Base-by-base conservation (phyloP, 192 early-diverging fungal genomes). In the Podila epicladia region DNA sequence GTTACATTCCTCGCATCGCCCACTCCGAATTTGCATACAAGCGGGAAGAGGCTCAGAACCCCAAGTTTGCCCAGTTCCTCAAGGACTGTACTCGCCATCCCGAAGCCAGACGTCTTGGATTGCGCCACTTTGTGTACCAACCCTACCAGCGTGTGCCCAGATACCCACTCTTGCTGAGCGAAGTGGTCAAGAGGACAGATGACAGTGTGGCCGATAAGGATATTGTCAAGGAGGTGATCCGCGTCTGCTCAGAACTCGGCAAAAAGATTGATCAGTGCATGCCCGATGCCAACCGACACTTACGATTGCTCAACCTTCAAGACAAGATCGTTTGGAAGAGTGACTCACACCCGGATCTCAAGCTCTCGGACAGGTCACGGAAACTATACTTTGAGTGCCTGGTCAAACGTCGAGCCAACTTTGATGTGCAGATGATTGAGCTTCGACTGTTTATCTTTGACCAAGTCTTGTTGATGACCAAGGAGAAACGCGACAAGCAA, bases 391-490 rank as follows among this genome's bases (percentile, higher is more conserved):
- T 93, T 66, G 94, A 96, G 64, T 95, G 96, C 45, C 73, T 89
- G 57, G 79, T 98, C 71, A 93, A 92, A 72, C 86, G 94, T 67
- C 87, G 91, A 38, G 59, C 77, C 5, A 85, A 86, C 58, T 75
- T 84, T 59, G 80, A 72, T 48, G 74, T 82, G 2, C 91, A 91
- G 62, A 89, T 90, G 35, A 82, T 91, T 19, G 93, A 93, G n/a
- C 73, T 97, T 32, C 85, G 88, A 62, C 85, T 98, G n/a, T 93
- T 94, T 69, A 74, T 99, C 58, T 91, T 99, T 38, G 97, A 99
- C 77, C 93, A 98, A 74, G 88, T 89, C 70, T 67, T 95, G n/a
- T 79, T 95, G 31, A 89, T 95, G 83, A 90, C 92, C 65, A 94
- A 91, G 62, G 82, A 84, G 64, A 95, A 92, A 72, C 83, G 80